Evolutionary conservation across 1,284 basidiomycete genomes (phyloP), one percentile per base, ranked within the genome.

Genomic region (Ceratobasidium sp.): DNA sequence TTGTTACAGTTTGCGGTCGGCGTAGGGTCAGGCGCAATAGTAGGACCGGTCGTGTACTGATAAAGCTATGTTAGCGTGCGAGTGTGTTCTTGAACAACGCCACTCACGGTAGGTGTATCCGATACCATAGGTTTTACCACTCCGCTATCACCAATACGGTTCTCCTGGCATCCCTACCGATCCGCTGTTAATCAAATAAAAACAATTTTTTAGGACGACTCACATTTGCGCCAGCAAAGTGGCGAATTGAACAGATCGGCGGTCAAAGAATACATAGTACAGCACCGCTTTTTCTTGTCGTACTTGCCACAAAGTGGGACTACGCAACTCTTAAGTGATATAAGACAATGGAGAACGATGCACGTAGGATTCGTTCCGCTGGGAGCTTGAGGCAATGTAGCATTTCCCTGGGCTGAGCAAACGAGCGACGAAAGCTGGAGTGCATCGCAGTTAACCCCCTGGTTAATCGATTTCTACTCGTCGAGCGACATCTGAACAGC

Each of bases 281-380:
- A 64, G 61, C 61, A 64, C 44, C 43, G 37, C 34, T 64, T 43
- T 17, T 40, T 64, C 25, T 64, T 64, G 40, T 64, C 61, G 25
- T 64, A 64, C 40, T 43, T 46, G 17, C 61, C 61, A 44, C 61
- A 64, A 8, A 64, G 61, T 15, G 61, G 61, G 1, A 64, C 61
- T 64, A 29, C 22, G 1, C 8, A 22, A 22, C 5, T 61, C 3
- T 57, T 13, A 13, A 13, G 2, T 17, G 3, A 34, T 15, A 43
- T 15, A 1, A 1, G 6, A 11, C 15, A 9, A 43, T 4, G 2
- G 2, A 61, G 17, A 25, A 32, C 13, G 19, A 1, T 22, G 25
- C 15, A 29, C 61, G 61, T 64, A 1, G 61, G 61, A 37, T 64
- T 64, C 2, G 61, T 46, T 6, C 61, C 61, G 37, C 61, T 64